Evolutionary conservation across 495 filamentous ascomycete species (phyloP), one percentile per base, ranked within the genome.

Genomic region (Penicillium atrosanguineum): DNA sequence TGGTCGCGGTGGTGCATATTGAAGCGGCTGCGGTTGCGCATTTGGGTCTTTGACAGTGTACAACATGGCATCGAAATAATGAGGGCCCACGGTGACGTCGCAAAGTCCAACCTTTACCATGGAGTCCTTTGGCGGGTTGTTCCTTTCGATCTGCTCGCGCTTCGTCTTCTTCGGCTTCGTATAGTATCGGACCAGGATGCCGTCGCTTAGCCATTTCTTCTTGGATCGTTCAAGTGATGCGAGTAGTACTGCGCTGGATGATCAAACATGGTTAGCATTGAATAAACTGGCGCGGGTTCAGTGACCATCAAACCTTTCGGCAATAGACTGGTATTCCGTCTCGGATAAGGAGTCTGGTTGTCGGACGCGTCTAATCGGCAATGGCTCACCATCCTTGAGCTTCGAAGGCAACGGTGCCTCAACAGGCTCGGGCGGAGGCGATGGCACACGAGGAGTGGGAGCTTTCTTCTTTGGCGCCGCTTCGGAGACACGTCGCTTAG

Each of bases 131-230:
- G 88, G 80, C 1, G 91, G 93, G 57, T 95, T 95, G 44, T 89
- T 83, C 50, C 87, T 79, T 55, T 87, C 84, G 12, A 82, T 73
- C 23, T 80, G 79, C 46, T 82, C 79, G 23, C 88, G 85, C 71
- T 89, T 91, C 46, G 84, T 83, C 74, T 92, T 95, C 50, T 83
- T 80, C 6, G 91, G 91, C 61, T 97, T 96, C 11, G 87, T 87
- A 87, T 92, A 97, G 69, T 95, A 97, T 59, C 88, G 88, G 55
- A 94, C 91, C 54, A 99, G 89, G 34, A 96, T 85, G 16, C 88
- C 87, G 57, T 95, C 91, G 59, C 79, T 85, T 8, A 91, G 79
- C 95, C 95, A 97, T 82, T 85, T 87, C 59, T 87, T 82, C 49
- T 90, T 89, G 44, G 95, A 97, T 46, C 89, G 83, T 44, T 86